Percentiles rank a stretch among this genome's conserved stretches.
These are phyloP conservation scores for Fusarium bactridioides DNA, from an alignment of 2,329 filamentous ascomycete genomes.

Conservation along the genomic window DNA sequence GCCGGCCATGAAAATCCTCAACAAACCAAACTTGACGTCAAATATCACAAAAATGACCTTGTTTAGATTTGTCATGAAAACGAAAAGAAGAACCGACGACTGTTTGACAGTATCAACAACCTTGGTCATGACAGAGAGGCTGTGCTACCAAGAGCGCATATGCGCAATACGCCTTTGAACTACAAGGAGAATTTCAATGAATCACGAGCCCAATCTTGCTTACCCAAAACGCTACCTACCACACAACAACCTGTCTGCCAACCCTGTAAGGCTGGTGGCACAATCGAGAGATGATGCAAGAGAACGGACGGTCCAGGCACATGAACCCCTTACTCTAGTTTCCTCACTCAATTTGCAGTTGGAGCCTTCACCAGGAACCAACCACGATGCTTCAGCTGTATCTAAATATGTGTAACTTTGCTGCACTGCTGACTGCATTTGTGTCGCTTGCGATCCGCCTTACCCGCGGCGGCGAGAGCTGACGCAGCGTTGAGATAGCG, in stretches of 20 bases:
- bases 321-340: neutral
- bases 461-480: neutral
- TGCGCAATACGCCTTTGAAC: neutral
- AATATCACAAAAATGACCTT: neutral
- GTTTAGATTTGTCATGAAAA: neutral
- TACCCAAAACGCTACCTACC: neutral
- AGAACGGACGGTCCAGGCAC: neutral
- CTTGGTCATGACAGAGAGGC: neutral
- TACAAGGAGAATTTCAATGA: neutral
- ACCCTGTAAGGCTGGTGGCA: neutral
- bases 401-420: neutral
- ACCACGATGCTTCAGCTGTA: neutral
- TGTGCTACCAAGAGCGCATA: neutral
- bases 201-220: neutral
- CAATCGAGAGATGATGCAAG: neutral
- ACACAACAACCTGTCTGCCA: neutral
- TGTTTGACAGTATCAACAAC: neutral
- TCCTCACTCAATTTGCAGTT: neutral
- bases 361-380: neutral
- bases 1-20: neutral
- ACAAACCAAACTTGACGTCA: neutral
- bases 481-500: neutral
- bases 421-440: neutral
- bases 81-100: neutral
- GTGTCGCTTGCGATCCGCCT: neutral